Evolutionary conservation across 129 eudicot genomes (phyloP).

Genomic region (Pittosporum tobira): DNA sequence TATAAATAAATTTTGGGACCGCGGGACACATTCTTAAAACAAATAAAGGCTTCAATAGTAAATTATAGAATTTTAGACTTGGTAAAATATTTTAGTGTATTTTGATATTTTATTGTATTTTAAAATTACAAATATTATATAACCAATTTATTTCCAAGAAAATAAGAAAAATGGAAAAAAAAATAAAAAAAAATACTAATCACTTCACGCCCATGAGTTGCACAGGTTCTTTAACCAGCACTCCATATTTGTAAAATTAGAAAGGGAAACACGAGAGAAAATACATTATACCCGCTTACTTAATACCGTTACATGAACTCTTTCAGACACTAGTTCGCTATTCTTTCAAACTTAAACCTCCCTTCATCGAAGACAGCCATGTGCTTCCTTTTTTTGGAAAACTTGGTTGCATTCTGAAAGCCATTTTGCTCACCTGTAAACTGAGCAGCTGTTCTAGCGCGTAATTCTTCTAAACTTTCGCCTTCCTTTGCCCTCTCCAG

Average conservation of each 20-base stretch:
- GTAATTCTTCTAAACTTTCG: slow-evolving; percentile 83
- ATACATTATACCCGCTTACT: background rate
- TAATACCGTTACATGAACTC: background rate
- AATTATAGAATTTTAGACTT: too few relatives aligned
- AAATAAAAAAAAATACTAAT: too few relatives aligned
- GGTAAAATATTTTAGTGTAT: too few relatives aligned
- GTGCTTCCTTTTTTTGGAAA: slow-evolving; percentile 62
- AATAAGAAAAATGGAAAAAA: too few relatives aligned
- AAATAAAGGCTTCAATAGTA: too few relatives aligned
- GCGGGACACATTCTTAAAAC: too few relatives aligned
- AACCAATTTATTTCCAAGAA: too few relatives aligned
- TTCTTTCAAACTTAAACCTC: slow-evolving; percentile 30
- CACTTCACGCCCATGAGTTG: too few relatives aligned
- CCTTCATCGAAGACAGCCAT: slow-evolving; percentile 47
- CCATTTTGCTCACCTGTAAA: slow-evolving; percentile 40
- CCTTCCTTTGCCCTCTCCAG: slow-evolving; percentile 96
- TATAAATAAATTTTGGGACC: too few relatives aligned
- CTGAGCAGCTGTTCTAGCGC: slow-evolving; percentile 85
- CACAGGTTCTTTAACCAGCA: too few relatives aligned
- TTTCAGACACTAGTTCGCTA: slow-evolving; percentile 21
- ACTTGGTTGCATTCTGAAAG: slow-evolving; percentile 34
- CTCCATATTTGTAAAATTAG: background rate
- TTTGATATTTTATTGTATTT: too few relatives aligned
- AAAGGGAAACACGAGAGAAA: background rate
- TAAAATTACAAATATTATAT: too few relatives aligned